These are phyloP conservation scores for Spirogloea muscicola DNA, from an alignment of 139 green algal species.

Conservation along the genomic window DNA sequence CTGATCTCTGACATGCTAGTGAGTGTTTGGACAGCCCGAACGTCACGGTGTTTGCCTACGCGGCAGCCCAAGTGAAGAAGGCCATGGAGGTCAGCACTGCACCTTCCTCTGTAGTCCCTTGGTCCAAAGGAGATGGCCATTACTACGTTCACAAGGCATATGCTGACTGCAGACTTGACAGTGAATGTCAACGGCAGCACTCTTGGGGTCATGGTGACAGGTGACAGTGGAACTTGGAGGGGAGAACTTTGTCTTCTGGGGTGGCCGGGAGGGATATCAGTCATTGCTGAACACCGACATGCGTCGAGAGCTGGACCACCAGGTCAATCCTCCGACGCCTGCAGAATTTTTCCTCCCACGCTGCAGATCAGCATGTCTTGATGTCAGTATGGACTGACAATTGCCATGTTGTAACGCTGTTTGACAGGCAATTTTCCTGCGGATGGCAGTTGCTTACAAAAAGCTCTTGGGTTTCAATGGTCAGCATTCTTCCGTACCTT, in stretches of 20 bases:
- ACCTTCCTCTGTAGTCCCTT: background rate
- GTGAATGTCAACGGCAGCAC: background rate
- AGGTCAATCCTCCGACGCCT: slow-evolving; percentile 9
- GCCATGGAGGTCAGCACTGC: slow-evolving; percentile 37
- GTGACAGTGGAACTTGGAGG: slow-evolving; percentile 55
- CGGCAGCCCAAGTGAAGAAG: slow-evolving; percentile 62
- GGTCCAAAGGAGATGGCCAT: background rate
- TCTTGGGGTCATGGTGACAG: background rate
- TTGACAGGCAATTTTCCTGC: slow-evolving; percentile 50
- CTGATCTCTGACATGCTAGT: no score
- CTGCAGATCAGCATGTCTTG: background rate
- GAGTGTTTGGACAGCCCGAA: slow-evolving; percentile 55
- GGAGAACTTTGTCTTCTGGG: slow-evolving; percentile 67
- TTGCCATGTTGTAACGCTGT: background rate
- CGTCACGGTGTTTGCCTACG: slow-evolving; percentile 56
- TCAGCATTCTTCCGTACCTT: background rate
- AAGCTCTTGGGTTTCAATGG: background rate
- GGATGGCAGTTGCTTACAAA: slow-evolving; percentile 54
- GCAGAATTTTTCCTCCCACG: background rate
- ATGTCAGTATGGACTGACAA: background rate
- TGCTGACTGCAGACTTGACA: background rate
- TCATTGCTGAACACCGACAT: slow-evolving; percentile 68
- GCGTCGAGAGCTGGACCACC: slow-evolving; percentile 58
- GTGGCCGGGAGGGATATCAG: slow-evolving; percentile 66
- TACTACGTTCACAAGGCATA: background rate